These are phyloP conservation scores for Suhomyces maxii DNA, from an alignment of 1,139 yeast species.

Conservation along the genomic window DNA sequence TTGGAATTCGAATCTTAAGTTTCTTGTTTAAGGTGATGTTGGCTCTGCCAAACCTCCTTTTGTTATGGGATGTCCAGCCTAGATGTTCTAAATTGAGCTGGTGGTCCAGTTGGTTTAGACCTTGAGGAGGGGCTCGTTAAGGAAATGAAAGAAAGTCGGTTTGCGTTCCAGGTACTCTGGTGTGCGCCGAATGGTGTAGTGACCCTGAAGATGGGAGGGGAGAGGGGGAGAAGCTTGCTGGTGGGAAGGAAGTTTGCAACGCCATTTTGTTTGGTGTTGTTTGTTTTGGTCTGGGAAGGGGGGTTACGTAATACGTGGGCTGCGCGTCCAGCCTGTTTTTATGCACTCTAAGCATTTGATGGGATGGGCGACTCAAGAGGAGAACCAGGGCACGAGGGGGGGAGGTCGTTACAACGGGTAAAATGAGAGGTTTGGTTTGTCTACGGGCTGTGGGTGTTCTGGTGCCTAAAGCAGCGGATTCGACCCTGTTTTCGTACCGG, in stretches of 20 bases:
- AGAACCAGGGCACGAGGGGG: too few species aligned
- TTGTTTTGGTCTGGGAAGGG: constrained; percentile 10
- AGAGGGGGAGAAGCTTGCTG: background rate
- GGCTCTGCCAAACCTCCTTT: background rate
- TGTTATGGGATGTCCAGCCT: background rate
- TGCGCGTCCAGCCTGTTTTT: background rate
- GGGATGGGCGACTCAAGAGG: constrained; percentile 1
- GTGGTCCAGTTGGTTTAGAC: background rate
- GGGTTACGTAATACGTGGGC: constrained; percentile 7
- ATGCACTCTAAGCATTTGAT: background rate
- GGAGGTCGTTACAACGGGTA: background rate
- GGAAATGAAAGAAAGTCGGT: background rate
- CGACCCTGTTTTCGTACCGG: too few species aligned
- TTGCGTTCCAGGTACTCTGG: background rate
- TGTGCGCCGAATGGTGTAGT: background rate
- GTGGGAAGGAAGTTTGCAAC: constrained; percentile 5
- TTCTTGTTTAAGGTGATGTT: background rate
- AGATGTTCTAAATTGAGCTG: background rate
- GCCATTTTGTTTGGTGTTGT: constrained; percentile 9
- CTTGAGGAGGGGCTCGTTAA: background rate
- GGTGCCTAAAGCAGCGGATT: too few species aligned
- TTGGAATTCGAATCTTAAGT: too few species aligned
- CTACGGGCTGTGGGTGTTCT: background rate
- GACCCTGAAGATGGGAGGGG: background rate
- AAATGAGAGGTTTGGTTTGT: background rate